phyloP scores from a whole-genome alignment of 805 yeast species.

The Myxozyma mucilagina region DNA sequence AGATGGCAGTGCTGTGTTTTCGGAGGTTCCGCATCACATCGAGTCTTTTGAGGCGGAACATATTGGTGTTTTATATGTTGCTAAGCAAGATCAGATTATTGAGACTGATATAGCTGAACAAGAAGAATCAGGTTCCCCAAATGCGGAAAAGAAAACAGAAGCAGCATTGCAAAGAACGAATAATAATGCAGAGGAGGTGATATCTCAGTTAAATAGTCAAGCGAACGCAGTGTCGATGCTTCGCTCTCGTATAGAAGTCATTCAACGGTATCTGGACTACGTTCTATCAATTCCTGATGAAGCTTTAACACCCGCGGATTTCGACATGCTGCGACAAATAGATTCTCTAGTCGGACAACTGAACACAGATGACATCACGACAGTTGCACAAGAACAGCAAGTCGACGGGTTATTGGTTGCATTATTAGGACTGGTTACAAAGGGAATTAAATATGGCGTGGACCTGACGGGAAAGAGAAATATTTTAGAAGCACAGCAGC shows the following conservation, averaged over 20 bases:
- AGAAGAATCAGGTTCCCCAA: background rate
- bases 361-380: conserved; percentile 14
- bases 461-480: conserved; percentile 31
- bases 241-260: conserved; percentile 26
- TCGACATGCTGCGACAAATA: conserved; percentile 32
- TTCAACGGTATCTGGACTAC: conserved; percentile 31
- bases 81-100: conserved; percentile 21
- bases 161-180: background rate
- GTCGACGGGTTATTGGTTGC: conserved; percentile 35
- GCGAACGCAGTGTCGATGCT: conserved; percentile 36
- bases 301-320: conserved; percentile 24
- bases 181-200: conserved; percentile 19
- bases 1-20: conserved; percentile 20
- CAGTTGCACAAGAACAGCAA: conserved; percentile 30
- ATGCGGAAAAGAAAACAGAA: background rate
- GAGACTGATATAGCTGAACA: background rate
- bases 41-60: conserved; percentile 31
- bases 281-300: conserved; percentile 22
- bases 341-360: conserved; percentile 29
- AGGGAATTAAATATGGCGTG: conserved; percentile 30
- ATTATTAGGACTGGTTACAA: conserved; percentile 35
- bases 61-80: conserved; percentile 30
- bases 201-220: conserved; percentile 31
- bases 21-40: conserved; percentile 22
- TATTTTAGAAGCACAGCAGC: background rate